phyloP scores from a whole-genome alignment of 73 alveolate genomes.

The Stentor coeruleus region DNA sequence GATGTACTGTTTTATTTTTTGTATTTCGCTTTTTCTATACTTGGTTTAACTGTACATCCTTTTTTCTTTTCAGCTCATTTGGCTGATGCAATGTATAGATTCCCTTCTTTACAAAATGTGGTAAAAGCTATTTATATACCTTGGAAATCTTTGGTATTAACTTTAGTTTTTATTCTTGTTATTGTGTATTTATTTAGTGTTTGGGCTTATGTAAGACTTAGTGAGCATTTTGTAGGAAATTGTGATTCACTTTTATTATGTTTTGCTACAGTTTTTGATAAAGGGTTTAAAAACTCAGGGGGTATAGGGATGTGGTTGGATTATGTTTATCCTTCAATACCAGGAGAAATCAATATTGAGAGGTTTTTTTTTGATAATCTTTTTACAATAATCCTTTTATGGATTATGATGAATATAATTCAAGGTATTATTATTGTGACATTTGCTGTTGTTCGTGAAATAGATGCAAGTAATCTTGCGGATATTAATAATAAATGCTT shows the following conservation, averaged over 20 bases:
- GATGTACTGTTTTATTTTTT: conserved; percentile 33
- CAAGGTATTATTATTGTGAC: conserved; percentile 37
- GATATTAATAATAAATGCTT: conserved; percentile 42
- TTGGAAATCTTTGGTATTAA: conserved; percentile 18
- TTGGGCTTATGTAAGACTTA: conserved; percentile 14
- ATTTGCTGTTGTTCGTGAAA: conserved; percentile 31
- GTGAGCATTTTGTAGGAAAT: not conserved
- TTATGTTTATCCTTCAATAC: conserved; percentile 22
- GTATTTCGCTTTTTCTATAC: conserved; percentile 26
- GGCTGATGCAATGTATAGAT: conserved; percentile 31
- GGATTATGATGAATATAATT: conserved; percentile 23
- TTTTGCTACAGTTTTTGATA: conserved; percentile 34
- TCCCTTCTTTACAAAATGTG: conserved; percentile 23
- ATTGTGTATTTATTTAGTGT: conserved; percentile 26
- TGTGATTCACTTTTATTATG: conserved; percentile 32
- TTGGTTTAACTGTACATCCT: conserved; percentile 40
- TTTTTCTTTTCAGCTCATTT: conserved; percentile 38
- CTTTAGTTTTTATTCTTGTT: conserved; percentile 16
- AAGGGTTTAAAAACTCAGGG: conserved; percentile 42
- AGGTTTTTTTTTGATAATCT: conserved; percentile 39
- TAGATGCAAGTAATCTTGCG: not conserved
- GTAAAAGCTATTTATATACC: conserved; percentile 16
- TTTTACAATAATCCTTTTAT: not conserved
- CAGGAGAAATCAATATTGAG: conserved; percentile 27
- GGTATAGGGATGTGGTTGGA: conserved; percentile 33